These are phyloP conservation scores for Circinella umbellata DNA, from an alignment of 371 early-diverging fungal genomes.

Conservation along the genomic window DNA sequence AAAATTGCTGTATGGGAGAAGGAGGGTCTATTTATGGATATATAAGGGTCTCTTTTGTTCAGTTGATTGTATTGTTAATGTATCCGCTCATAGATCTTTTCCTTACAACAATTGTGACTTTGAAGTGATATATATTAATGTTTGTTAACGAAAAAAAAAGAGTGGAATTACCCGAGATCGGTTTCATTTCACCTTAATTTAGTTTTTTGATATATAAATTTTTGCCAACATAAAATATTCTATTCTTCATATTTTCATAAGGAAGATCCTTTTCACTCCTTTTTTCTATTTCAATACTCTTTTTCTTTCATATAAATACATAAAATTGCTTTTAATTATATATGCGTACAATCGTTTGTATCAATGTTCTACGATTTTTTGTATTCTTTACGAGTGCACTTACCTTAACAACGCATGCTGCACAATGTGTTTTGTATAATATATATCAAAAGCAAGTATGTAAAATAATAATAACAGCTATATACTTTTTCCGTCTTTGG, in stretches of 20 bases:
- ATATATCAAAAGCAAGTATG: conserved; percentile 34
- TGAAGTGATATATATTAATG: not conserved
- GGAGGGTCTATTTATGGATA: not conserved
- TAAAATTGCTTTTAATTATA: not conserved
- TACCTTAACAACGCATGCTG: conserved; percentile 24
- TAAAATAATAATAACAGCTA: too few relatives aligned
- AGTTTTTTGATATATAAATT: not conserved
- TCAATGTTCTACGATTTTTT: conserved; percentile 13
- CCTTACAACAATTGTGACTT: too few relatives aligned
- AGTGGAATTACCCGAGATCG: not conserved
- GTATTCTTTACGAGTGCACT: conserved; percentile 14
- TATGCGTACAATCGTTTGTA: conserved; percentile 14
- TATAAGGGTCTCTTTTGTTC: too few relatives aligned
- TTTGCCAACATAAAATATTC: not conserved
- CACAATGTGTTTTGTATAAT: conserved; percentile 34
- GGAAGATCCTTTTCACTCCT: not conserved
- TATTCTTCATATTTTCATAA: not conserved
- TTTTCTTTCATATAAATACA: too few relatives aligned
- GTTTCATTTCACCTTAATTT: conserved; percentile 8
- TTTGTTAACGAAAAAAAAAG: too few relatives aligned
- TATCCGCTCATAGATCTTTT: too few relatives aligned
- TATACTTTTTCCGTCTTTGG: too few relatives aligned
- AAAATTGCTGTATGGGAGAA: too few relatives aligned
- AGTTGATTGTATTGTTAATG: too few relatives aligned
- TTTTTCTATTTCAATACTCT: not conserved